Evolutionary conservation across 163 green algal species (phyloP).

Genomic region (Coccomyxa subellipsoidea): DNA sequence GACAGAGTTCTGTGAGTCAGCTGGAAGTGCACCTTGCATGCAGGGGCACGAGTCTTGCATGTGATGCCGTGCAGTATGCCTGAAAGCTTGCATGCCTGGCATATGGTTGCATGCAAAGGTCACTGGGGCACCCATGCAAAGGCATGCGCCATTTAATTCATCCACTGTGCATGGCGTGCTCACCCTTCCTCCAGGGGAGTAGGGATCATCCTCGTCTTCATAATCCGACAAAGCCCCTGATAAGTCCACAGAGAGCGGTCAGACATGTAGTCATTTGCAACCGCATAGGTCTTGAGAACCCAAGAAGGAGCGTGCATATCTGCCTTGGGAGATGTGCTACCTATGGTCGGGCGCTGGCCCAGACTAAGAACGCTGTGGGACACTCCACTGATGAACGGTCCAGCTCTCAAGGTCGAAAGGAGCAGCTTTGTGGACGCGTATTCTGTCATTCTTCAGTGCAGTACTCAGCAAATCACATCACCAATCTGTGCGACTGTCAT

Average conservation of each 20-base stretch:
- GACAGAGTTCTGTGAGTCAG: too few species aligned
- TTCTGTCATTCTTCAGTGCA: background rate
- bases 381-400: conserved; percentile 28
- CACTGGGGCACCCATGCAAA: too few species aligned
- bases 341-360: conserved; percentile 17
- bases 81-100: too few species aligned
- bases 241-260: background rate
- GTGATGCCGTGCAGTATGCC: too few species aligned
- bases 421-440: conserved; percentile 6
- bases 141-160: background rate
- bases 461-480: too few species aligned
- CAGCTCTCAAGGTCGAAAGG: conserved; percentile 10
- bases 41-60: too few species aligned
- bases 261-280: too few species aligned
- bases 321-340: conserved; percentile 2
- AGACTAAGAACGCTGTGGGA: conserved; percentile 22
- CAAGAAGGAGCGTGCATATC: too few species aligned
- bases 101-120: too few species aligned
- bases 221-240: background rate
- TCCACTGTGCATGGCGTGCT: background rate
- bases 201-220: background rate
- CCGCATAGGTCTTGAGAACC: too few species aligned
- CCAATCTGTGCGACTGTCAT: too few species aligned
- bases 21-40: too few species aligned
- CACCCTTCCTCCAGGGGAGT: background rate